A percentile compares a stretch with the other conserved stretches of the same genome.
phyloP scores from a whole-genome alignment of 108 stramenopile genomes.

The Cylindrotheca closterium region DNA sequence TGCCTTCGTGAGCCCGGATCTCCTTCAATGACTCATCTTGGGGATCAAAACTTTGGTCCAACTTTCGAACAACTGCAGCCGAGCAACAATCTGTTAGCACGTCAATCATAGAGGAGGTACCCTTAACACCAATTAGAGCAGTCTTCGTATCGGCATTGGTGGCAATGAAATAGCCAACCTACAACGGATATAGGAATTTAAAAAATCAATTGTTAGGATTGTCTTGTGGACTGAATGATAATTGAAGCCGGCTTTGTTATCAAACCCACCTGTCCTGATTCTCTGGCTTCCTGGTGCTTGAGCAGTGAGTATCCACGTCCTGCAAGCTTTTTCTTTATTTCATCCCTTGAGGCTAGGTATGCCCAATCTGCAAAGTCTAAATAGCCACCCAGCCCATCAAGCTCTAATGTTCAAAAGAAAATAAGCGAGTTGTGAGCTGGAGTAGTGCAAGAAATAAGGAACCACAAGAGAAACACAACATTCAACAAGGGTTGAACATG shows the following conservation, averaged over 20 bases:
- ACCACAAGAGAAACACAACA: too few species aligned
- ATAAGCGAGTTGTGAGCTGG: too few species aligned
- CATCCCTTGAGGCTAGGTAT: background rate
- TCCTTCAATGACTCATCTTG: slow-evolving; percentile 20
- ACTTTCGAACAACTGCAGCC: slow-evolving; percentile 22
- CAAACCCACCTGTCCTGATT: too few species aligned
- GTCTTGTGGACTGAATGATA: too few species aligned
- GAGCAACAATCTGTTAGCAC: slow-evolving; percentile 51
- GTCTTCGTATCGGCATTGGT: slow-evolving; percentile 30
- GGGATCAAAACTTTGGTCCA: background rate
- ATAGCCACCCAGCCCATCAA: background rate
- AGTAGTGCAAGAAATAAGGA: too few species aligned
- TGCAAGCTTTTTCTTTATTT: background rate
- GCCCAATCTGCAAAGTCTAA: background rate
- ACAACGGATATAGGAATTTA: too few species aligned
- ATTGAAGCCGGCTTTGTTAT: too few species aligned
- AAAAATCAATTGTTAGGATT: slow-evolving; percentile 35
- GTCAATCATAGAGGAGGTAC: slow-evolving; percentile 54
- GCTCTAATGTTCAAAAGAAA: background rate
- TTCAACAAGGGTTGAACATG: too few species aligned
- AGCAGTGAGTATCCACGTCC: background rate
- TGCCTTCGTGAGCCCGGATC: slow-evolving; percentile 53
- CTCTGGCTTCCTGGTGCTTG: background rate
- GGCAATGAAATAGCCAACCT: slow-evolving; percentile 41
- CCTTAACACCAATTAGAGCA: slow-evolving; percentile 57